These are phyloP conservation scores for Acacia crassicarpa DNA, from an alignment of 306 rosid species.

Conservation along the genomic window DNA sequence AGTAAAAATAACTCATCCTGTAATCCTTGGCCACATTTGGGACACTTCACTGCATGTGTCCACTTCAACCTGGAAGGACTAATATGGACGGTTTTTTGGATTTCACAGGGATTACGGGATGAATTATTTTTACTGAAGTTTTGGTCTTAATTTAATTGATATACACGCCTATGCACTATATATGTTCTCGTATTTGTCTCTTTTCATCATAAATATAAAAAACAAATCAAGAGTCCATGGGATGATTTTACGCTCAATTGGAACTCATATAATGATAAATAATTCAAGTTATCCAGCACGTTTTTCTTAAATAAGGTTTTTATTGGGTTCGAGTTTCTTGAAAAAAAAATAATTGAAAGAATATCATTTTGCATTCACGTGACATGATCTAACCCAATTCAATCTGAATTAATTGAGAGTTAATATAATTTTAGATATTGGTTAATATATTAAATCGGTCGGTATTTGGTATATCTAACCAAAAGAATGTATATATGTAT, in stretches of 20 bases:
- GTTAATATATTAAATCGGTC: not conserved
- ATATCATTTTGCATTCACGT: not conserved
- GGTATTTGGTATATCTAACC: not conserved
- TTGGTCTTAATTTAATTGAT: not conserved
- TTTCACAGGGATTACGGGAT: no score
- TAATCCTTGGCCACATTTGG: no score
- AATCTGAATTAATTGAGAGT: not conserved
- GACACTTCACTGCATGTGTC: no score
- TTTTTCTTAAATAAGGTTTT: not conserved
- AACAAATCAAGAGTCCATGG: not conserved
- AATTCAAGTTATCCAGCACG: not conserved
- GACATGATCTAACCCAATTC: not conserved
- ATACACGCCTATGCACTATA: not conserved
- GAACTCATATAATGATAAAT: not conserved
- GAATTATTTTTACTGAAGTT: not conserved
- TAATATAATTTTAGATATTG: not conserved
- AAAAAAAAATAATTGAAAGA: not conserved
- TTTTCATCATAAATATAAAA: not conserved
- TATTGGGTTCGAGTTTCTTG: not conserved
- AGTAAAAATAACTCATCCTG: no score
- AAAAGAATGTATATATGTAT: not conserved
- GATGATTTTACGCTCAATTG: not conserved
- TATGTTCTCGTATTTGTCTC: not conserved
- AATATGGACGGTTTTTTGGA: no score
- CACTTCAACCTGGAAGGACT: no score